A percentile compares a stretch with the other conserved stretches of the same genome.
phyloP scores from a whole-genome alignment of 75 land plant genomes.

The Adiantum capillusveneris region DNA sequence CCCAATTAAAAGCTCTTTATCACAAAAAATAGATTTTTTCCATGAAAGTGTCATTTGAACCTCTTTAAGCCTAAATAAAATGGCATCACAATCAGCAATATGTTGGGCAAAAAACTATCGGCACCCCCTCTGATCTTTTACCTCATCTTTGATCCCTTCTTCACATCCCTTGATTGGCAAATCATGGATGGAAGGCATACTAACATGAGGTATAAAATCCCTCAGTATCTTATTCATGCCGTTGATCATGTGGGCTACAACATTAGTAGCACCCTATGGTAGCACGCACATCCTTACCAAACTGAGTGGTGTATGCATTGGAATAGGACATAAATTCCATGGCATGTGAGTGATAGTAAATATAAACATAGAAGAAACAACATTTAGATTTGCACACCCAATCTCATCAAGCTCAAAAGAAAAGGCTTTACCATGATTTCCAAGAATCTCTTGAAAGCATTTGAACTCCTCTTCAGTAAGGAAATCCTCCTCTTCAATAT shows the following conservation, averaged over 20 bases:
- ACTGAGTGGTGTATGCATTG: slow-evolving; percentile 1
- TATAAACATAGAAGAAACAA: no score
- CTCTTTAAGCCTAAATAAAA: neutral
- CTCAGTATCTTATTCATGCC: neutral
- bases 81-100: neutral
- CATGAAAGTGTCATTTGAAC: neutral
- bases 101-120: neutral
- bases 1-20: neutral
- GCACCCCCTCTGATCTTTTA: neutral
- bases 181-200: slow-evolving; percentile 10
- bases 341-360: no score
- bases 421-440: no score
- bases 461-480: no score
- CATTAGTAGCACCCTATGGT: slow-evolving; percentile 1
- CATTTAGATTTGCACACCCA: no score
- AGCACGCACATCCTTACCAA: slow-evolving; percentile 2
- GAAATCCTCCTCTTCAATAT: no score
- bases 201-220: slow-evolving; percentile 7
- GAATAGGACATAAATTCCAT: no score
- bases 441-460: no score
- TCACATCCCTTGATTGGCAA: slow-evolving; percentile 15
- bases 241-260: neutral
- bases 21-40: neutral
- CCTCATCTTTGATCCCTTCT: slow-evolving; percentile 1
- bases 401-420: no score